Evolutionary conservation across 2,329 filamentous ascomycete genomes (phyloP).

Genomic region (Chrysosporium keratinophilum): DNA sequence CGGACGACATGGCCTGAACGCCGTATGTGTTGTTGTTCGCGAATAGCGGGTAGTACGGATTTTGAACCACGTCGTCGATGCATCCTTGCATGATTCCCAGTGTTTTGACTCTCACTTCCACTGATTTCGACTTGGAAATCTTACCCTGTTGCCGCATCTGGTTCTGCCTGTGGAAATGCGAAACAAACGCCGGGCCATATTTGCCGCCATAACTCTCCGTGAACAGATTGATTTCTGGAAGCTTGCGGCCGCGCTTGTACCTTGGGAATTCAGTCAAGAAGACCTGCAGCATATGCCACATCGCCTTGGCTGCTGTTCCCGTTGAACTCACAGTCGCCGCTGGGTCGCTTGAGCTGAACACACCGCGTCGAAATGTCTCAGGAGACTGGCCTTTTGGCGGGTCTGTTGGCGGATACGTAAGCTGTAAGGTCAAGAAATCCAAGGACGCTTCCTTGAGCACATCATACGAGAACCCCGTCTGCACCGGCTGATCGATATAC

Average conservation of each 20-base stretch:
- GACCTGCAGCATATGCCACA: slow-evolving; percentile 51
- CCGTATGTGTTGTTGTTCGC: slow-evolving; percentile 51
- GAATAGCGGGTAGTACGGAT: slow-evolving; percentile 41
- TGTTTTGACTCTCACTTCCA: slow-evolving; percentile 43
- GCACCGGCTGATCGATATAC: slow-evolving; percentile 58
- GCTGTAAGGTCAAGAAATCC: slow-evolving; percentile 14
- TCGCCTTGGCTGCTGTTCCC: slow-evolving; percentile 42
- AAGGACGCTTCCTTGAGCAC: slow-evolving; percentile 13
- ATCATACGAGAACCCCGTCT: slow-evolving; percentile 36
- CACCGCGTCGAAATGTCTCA: slow-evolving; percentile 41
- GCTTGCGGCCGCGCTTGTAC: slow-evolving; percentile 40
- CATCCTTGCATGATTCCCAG: slow-evolving; percentile 49
- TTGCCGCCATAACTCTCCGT: slow-evolving; percentile 39
- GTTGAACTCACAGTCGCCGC: slow-evolving; percentile 42
- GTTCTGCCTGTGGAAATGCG: slow-evolving; percentile 35
- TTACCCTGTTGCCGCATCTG: slow-evolving; percentile 12
- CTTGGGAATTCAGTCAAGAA: slow-evolving; percentile 54
- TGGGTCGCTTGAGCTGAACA: slow-evolving; percentile 39
- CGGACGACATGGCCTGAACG: slow-evolving; percentile 43
- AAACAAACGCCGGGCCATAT: slow-evolving; percentile 34
- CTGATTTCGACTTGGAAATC: slow-evolving; percentile 13
- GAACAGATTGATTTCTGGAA: slow-evolving; percentile 38
- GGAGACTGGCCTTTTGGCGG: slow-evolving; percentile 34
- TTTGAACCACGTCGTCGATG: slow-evolving; percentile 50
- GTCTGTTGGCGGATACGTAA: slow-evolving; percentile 15